Evolutionary conservation across 768 basidiomycete species (phyloP), one percentile per base, ranked within the genome.

Genomic region (Pilatotrama ljubarskyi): DNA sequence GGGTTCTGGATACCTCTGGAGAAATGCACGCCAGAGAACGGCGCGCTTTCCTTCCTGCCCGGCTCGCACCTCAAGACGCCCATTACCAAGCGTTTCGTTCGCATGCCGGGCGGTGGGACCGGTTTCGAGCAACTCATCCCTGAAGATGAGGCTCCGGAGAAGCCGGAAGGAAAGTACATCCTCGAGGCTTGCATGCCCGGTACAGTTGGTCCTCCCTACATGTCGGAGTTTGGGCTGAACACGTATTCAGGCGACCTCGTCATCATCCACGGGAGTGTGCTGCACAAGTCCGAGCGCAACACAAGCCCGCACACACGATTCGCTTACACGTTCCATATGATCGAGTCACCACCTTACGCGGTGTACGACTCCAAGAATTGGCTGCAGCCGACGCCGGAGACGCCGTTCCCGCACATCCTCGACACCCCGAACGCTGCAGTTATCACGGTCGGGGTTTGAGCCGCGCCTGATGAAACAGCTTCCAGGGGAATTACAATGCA

Each of bases 1-100:
- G 97, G 97, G 2, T 93, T 95, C 71, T 99, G 97, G 97, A 91
- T 98, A 58, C 92, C 96, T 0, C 77, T 99, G 37, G 96, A 98
- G 72, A 80, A 84, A 59, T 97, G 95, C 72, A 95, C 94, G 5
- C 69, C 81, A 2, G 74, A 76, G 43, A 95, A 95, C 66, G 94
- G 94, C 9, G 92, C 93, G 8, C 80, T 95, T 6, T 91, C 88
- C 5, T 96, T 95, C 74, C 78, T 92, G 2, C 95, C 95, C 0
- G 94, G 95, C 20, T 95, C 94, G 1, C 97, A 99, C 72, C 80
- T 88, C 32, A 82, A 79, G 0, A 77, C 84, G 2, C 83, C 86
- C 1, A 84, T 95, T 47, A 82, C 85, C 6, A 90, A 93, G 67
- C 90, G 97, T 11, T 94, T 98, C 69, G 84, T 98, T 18, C 86